A percentile compares a stretch with the other conserved stretches of the same genome.
Conservation (phyloP, 1,139 yeast species). For the Trichomonascaceae sp. region DNA sequence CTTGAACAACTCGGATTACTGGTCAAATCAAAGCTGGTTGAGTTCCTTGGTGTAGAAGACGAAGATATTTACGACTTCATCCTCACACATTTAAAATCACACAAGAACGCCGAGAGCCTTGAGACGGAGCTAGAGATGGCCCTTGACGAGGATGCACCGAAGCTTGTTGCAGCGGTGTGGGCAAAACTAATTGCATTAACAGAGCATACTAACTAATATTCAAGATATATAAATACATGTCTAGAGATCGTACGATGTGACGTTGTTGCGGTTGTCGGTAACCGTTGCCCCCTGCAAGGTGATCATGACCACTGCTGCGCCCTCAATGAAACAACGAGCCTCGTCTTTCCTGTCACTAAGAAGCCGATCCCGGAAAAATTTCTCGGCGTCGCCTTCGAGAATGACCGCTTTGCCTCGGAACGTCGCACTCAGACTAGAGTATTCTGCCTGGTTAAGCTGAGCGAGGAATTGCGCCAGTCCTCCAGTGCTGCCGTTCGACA, state of each 20-base stretch:
- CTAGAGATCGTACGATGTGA: constrained; percentile 16
- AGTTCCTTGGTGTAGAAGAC: constrained; percentile 25
- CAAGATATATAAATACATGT: too few relatives aligned
- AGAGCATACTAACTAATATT: too few relatives aligned
- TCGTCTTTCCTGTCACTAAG: constrained; percentile 41
- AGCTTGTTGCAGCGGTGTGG: constrained; percentile 20
- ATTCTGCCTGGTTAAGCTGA: constrained; percentile 59
- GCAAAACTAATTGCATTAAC: constrained; percentile 16
- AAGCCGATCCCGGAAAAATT: constrained; percentile 43
- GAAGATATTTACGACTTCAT: constrained; percentile 24
- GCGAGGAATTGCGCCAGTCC: constrained; percentile 49
- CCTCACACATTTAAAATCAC: constrained; percentile 16
- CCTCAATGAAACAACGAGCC: constrained; percentile 55
- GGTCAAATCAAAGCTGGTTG: constrained; percentile 19
- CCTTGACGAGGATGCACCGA: constrained; percentile 25
- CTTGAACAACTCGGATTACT: constrained; percentile 17
- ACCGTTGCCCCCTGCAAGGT: constrained; percentile 56
- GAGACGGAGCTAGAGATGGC: constrained; percentile 21
- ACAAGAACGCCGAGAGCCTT: constrained; percentile 17
- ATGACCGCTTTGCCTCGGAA: constrained; percentile 57
- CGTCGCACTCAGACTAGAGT: constrained; percentile 68
- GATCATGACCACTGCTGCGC: constrained; percentile 54
- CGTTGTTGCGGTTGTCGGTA: constrained; percentile 67
- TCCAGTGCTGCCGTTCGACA: constrained; percentile 22
- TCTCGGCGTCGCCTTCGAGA: constrained; percentile 29